Base-by-base conservation (phyloP, 495 filamentous ascomycete species). In the Evansstolkia leycettana region DNA sequence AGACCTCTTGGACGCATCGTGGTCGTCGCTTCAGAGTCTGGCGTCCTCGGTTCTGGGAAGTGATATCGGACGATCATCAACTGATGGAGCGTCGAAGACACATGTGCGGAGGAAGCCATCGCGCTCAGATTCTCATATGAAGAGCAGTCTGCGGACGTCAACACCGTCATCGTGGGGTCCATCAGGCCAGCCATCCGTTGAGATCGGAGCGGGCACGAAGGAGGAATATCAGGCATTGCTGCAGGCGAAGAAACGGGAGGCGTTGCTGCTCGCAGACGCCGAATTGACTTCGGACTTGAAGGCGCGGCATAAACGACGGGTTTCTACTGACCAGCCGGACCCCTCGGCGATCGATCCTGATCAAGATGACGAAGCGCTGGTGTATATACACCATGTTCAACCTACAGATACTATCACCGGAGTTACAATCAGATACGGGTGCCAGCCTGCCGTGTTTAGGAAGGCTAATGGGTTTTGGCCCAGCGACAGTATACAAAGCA, bases 381-480 rank as follows among this genome's bases (percentile, higher is more conserved):
- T 85, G 10, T 98, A 98, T 55, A 64, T 98, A 15, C 90, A 98
- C 57, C 78, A 78, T 39, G 88, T 98, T 2, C 73, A 75, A 38
- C 67, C 78, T 3, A 69, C 69, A 19, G 92, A 96, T 50, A 94
- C 84, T 9, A 75, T 94, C 38, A 84, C 84, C 1, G 88, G 90
- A 2, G 78, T 98, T 13, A 81, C 84, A 17, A 84, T 98, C 28
- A 81, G 76, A 41, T 98, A 90, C 57, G 81, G 81, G 42, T 94
- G 86, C 47, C 73, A 79, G 39, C 69, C 82, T 30, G 76, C 81
- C 17, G 66, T 82, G 0, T 82, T 98, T 38, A 63, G 81, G 16
- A 87, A 85, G 51, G 82, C 84, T 17, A 98, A 98, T 50, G 75
- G 89, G 12, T 72, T 98, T 45, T 96, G 90, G 90, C 83, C 84